Evolutionary conservation across 768 basidiomycete genomes (phyloP).

Genomic region (Sutorius australiensis): DNA sequence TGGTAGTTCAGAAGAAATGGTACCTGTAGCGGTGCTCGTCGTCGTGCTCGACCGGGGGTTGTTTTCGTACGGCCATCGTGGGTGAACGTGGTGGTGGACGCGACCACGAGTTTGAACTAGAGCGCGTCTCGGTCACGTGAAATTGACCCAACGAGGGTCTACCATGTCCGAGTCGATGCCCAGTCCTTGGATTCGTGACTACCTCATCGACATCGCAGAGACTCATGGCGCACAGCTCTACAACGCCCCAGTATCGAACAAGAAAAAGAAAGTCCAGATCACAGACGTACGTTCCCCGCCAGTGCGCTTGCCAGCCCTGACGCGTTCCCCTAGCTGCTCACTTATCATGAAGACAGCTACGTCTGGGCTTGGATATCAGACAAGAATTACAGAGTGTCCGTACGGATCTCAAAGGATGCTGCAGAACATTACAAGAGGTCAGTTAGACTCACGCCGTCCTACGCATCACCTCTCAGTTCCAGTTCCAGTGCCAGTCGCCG

Average conservation of each 20-base stretch:
- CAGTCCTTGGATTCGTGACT: slow-evolving; percentile 54
- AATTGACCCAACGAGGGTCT: background rate
- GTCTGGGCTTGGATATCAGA: slow-evolving; percentile 68
- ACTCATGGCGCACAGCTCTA: slow-evolving; percentile 45
- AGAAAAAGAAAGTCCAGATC: slow-evolving; percentile 55
- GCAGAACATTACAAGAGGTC: slow-evolving; percentile 41
- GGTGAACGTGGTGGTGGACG: background rate
- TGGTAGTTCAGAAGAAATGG: background rate
- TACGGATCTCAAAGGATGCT: slow-evolving; percentile 54
- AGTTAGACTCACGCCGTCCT: slow-evolving; percentile 16
- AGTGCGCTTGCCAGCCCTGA: background rate
- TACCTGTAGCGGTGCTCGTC: slow-evolving; percentile 8
- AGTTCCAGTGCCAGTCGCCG: slow-evolving; percentile 23
- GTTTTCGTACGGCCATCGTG: slow-evolving; percentile 24
- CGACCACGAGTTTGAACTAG: background rate
- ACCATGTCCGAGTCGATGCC: slow-evolving; percentile 39
- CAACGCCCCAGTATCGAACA: slow-evolving; percentile 20
- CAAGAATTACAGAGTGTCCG: slow-evolving; percentile 45
- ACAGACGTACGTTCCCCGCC: slow-evolving; percentile 41
- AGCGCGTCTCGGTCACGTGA: slow-evolving; percentile 19
- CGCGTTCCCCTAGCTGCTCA: slow-evolving; percentile 52
- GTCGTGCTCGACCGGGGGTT: slow-evolving; percentile 8
- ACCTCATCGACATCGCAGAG: slow-evolving; percentile 50
- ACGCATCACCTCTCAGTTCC: slow-evolving; percentile 1
- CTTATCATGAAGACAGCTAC: slow-evolving; percentile 42